These are phyloP conservation scores for Barnettozyma vustinii DNA, from an alignment of 805 yeast genomes.

Conservation along the genomic window DNA sequence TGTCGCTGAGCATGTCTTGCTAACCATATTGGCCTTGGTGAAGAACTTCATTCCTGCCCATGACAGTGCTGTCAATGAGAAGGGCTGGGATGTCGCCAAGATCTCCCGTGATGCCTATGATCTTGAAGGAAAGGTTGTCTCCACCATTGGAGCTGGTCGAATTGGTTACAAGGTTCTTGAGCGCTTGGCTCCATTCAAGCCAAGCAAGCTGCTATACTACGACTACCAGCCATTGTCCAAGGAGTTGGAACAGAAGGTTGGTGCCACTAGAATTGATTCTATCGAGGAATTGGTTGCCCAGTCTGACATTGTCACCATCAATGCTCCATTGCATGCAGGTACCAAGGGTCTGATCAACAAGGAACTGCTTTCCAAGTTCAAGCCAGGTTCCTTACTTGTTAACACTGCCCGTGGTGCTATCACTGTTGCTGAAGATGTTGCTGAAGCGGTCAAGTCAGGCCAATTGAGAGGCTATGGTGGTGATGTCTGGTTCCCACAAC, in stretches of 20 bases:
- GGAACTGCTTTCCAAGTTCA: slow-evolving; percentile 60
- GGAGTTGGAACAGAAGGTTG: slow-evolving; percentile 52
- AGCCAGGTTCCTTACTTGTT: slow-evolving; percentile 67
- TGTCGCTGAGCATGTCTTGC: slow-evolving; percentile 76
- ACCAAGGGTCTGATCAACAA: slow-evolving; percentile 65
- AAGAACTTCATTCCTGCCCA: slow-evolving; percentile 80
- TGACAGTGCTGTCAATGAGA: slow-evolving; percentile 51
- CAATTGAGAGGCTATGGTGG: slow-evolving; percentile 78
- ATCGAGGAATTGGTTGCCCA: slow-evolving; percentile 61
- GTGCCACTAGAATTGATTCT: slow-evolving; percentile 52
- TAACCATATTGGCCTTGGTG: slow-evolving; percentile 66
- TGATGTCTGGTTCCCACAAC: slow-evolving; percentile 84
- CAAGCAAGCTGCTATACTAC: slow-evolving; percentile 66
- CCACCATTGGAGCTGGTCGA: slow-evolving; percentile 81
- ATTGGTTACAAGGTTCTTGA: slow-evolving; percentile 74
- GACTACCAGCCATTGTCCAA: slow-evolving; percentile 67
- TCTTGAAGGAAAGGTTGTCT: slow-evolving; percentile 67
- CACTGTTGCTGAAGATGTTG: slow-evolving; percentile 66
- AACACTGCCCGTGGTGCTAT: slow-evolving; percentile 84
- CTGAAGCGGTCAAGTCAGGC: slow-evolving; percentile 65
- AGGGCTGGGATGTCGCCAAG: slow-evolving; percentile 72
- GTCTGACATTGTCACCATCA: slow-evolving; percentile 71
- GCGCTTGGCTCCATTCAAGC: slow-evolving; percentile 66
- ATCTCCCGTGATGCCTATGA: slow-evolving; percentile 71
- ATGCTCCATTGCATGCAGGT: slow-evolving; percentile 70